Evolutionary conservation across 2,329 filamentous ascomycete species (phyloP), one percentile per base, ranked within the genome.

Genomic region (Sclerotinia borealis): DNA sequence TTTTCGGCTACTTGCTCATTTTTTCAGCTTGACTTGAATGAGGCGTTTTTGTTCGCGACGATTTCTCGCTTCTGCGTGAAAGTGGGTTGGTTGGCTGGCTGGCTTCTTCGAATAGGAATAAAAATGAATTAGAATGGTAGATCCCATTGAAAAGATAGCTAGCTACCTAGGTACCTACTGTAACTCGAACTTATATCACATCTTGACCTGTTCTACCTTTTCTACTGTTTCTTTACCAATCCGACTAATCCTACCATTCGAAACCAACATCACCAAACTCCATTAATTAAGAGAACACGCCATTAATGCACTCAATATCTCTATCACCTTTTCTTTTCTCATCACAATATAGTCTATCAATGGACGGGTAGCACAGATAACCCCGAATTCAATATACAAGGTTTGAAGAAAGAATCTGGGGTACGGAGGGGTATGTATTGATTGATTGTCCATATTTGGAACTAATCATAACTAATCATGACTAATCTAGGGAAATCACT

Each of bases 271-370:
- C 37, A 36, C 49, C 27, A 47, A 27, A 47, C 22, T 55, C n/a
- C 15, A n/a, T 27, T 15, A 37, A 45, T 25, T 25, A 11, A n/a
- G 39, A 48, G 15, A 45, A 45, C 13, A 19, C 36, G 39, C 48
- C 59, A 55, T 43, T 9, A 2, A 43, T 41, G 48, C 37, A 54
- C 10, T 13, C 39, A 39, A 36, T 22, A 61, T 61, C 31, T 54
- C 48, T 54, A 22, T 47, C 36, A 54, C 11, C 37, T 61, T 47
- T 61, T 61, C 37, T 61, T 47, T 61, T 61, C 34, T 22, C 15
- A 17, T 56, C 49, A 47, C 29, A 55, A 43, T 36, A 45, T 19
- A 29, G 36, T 43, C 54, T 22, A 45, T 45, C 29, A 51, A 34
- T 34, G 9, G 41, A 17, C 41, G 15, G 29, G 39, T 47, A 22